Evolutionary conservation across 2,329 filamentous ascomycete species (phyloP).

Genomic region (Fusarium sp.): DNA sequence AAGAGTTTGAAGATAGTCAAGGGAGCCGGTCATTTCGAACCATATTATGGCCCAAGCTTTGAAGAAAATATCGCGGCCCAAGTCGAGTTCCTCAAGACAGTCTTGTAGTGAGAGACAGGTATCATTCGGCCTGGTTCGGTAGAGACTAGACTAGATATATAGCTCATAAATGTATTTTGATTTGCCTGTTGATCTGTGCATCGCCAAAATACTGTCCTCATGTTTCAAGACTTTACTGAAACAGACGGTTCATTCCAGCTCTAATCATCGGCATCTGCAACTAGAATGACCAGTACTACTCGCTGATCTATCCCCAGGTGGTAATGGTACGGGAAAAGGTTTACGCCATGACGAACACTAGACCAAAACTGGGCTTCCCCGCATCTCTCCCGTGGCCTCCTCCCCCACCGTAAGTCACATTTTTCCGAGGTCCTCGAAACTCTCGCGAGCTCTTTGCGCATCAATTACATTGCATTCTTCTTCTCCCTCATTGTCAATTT

Average conservation of each 20-base stretch:
- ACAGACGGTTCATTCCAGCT: neutral
- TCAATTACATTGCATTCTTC: neutral
- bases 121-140: neutral
- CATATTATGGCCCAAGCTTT: slow-evolving; percentile 1
- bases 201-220: neutral
- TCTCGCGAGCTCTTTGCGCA: neutral
- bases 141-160: neutral
- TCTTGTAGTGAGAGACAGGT: neutral
- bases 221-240: neutral
- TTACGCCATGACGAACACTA: neutral
- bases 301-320: no score
- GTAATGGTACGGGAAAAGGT: no score
- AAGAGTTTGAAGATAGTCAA: neutral
- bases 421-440: neutral
- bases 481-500: neutral
- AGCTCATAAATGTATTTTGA: neutral
- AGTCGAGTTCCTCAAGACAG: neutral
- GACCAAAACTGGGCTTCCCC: neutral
- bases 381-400: neutral
- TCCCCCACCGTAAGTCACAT: neutral
- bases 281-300: no score
- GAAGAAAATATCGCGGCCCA: neutral
- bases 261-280: neutral
- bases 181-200: neutral
- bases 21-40: slow-evolving; percentile 1